These are phyloP conservation scores for Backusella morwellensis DNA, from an alignment of 192 early-diverging fungal genomes.

Conservation along the genomic window DNA sequence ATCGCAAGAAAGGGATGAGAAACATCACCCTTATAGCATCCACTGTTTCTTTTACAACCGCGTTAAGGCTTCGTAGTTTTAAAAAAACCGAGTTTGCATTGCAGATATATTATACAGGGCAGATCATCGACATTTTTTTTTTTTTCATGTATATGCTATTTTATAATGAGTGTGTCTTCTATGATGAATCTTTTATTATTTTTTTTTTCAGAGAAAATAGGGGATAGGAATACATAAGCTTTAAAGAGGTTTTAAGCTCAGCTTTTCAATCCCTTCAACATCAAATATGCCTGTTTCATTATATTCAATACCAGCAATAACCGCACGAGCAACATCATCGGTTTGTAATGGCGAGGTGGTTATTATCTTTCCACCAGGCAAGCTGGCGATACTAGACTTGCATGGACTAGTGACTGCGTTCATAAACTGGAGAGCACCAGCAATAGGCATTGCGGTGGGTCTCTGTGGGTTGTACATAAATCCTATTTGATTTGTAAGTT, in stretches of 20 bases:
- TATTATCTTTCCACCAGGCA: conserved; percentile 43
- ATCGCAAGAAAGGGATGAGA: background rate
- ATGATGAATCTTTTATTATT: too few relatives aligned
- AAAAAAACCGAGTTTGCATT: background rate
- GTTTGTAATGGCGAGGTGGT: conserved; percentile 45
- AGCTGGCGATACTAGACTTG: conserved; percentile 38
- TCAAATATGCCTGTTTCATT: conserved; percentile 42
- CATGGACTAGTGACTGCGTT: conserved; percentile 35
- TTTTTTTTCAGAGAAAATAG: background rate
- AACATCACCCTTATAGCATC: background rate
- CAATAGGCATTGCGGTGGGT: conserved; percentile 58
- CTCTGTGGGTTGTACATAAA: conserved; percentile 62
- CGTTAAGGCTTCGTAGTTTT: background rate
- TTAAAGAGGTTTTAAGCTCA: conserved; percentile 19
- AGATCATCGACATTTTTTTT: background rate
- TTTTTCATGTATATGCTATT: too few relatives aligned
- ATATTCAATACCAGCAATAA: conserved; percentile 39
- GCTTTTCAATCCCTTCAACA: conserved; percentile 39
- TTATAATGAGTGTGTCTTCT: too few relatives aligned
- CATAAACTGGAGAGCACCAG: conserved; percentile 48
- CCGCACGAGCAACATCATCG: conserved; percentile 46
- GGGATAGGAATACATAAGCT: background rate
- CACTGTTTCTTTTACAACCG: background rate
- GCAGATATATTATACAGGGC: background rate
- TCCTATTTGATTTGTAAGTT: conserved; percentile 28